phyloP scores from a whole-genome alignment of 2,329 filamentous ascomycete species.

The Chaetothyriales sp. region DNA sequence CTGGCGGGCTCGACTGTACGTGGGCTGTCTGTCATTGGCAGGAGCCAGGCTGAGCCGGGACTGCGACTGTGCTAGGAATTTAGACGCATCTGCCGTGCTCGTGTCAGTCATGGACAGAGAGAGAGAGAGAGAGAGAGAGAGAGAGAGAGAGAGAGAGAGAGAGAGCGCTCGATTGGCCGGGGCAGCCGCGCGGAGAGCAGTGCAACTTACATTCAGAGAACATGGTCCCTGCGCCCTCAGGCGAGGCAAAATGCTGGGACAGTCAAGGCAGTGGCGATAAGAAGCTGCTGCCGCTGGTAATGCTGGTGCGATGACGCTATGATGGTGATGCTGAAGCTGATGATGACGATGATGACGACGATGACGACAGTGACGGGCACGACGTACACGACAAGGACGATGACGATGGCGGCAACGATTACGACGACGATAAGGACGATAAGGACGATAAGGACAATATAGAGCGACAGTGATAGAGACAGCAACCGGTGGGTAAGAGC shows the following conservation, averaged over 20 bases:
- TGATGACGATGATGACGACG: too few relatives aligned
- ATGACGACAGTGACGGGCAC: too few relatives aligned
- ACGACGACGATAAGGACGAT: not conserved
- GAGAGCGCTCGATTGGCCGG: conserved; percentile 20
- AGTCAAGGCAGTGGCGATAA: conserved; percentile 1
- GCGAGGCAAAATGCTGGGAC: conserved; percentile 1
- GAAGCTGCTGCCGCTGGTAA: conserved; percentile 1
- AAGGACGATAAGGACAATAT: not conserved
- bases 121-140: conserved; percentile 25
- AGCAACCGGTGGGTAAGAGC: not conserved
- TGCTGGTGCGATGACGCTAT: too few relatives aligned
- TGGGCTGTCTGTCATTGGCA: conserved; percentile 36
- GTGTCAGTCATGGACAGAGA: conserved; percentile 28
- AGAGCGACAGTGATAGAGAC: not conserved
- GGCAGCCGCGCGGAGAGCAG: not conserved
- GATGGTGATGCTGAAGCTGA: too few relatives aligned
- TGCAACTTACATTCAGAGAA: conserved; percentile 75
- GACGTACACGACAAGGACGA: too few relatives aligned
- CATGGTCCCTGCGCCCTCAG: conserved; percentile 37
- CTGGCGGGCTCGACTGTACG: conserved; percentile 35
- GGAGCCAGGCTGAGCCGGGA: conserved; percentile 68
- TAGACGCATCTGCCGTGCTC: conserved; percentile 64
- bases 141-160: conserved; percentile 29
- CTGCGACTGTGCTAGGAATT: conserved; percentile 92
- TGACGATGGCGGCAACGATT: not conserved